These are phyloP conservation scores for Pythium phragmiticola DNA, from an alignment of 352 stramenopile genomes.

Conservation along the genomic window DNA sequence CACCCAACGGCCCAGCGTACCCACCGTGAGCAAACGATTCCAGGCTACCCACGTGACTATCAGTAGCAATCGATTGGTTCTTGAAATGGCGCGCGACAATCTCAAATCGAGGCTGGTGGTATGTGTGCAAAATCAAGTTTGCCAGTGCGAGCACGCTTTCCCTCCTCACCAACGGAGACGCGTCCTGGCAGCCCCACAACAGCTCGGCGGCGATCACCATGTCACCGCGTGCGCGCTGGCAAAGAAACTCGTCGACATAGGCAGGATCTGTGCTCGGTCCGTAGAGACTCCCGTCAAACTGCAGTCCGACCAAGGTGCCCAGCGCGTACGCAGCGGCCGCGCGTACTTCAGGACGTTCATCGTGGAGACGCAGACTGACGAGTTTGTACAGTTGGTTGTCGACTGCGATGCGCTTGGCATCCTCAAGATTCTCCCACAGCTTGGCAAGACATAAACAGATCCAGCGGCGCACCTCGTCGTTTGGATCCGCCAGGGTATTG, in stretches of 20 bases:
- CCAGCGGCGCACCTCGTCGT: conserved; percentile 79
- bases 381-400: conserved; percentile 84
- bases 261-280: conserved; percentile 31
- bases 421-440: conserved; percentile 91
- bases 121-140: conserved; percentile 85
- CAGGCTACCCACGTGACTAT: conserved; percentile 2
- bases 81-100: conserved; percentile 80
- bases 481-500: conserved; percentile 56
- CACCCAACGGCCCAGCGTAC: background rate
- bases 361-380: conserved; percentile 76
- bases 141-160: conserved; percentile 85
- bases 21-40: background rate
- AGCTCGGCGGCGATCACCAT: conserved; percentile 71
- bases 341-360: conserved; percentile 90
- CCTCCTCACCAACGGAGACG: conserved; percentile 77
- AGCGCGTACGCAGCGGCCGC: conserved; percentile 93
- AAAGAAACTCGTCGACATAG: conserved; percentile 61
- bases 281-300: conserved; percentile 57
- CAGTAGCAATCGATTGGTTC: conserved; percentile 35
- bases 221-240: conserved; percentile 57
- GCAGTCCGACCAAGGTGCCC: conserved; percentile 87
- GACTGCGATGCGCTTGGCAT: conserved; percentile 85
- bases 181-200: conserved; percentile 69
- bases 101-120: conserved; percentile 85
- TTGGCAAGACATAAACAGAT: conserved; percentile 94